These are phyloP conservation scores for Amylocarpus encephaloides DNA, from an alignment of 2,329 filamentous ascomycete genomes.

Conservation along the genomic window DNA sequence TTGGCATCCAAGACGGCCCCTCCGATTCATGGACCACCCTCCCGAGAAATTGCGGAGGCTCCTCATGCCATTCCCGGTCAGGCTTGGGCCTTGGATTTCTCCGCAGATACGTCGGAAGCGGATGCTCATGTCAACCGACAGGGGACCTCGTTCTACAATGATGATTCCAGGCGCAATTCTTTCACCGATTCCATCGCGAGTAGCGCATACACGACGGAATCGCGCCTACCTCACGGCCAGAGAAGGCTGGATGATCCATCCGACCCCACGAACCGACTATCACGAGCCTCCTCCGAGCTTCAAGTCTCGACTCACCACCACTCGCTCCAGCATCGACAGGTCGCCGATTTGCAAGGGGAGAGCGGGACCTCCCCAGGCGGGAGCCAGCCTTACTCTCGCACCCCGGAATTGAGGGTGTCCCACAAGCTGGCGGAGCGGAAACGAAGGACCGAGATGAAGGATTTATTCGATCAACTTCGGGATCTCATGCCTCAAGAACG, in stretches of 20 bases:
- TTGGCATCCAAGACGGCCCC: constrained; percentile 56
- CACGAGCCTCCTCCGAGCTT: constrained; percentile 47
- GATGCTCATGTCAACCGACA: constrained; percentile 45
- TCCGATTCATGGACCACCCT: constrained; percentile 66
- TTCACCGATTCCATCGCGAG: constrained; percentile 72
- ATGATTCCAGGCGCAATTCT: constrained; percentile 66
- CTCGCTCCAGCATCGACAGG: constrained; percentile 66
- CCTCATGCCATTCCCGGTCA: constrained; percentile 76
- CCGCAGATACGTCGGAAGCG: constrained; percentile 49
- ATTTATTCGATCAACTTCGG: constrained; percentile 73
- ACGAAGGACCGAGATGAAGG: constrained; percentile 81
- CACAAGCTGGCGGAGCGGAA: constrained; percentile 83
- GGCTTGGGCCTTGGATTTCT: constrained; percentile 63
- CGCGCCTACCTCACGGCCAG: constrained; percentile 64
- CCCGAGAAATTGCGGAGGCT: constrained; percentile 59
- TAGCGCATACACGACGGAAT: constrained; percentile 72
- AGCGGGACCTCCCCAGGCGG: constrained; percentile 44
- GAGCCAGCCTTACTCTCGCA: constrained; percentile 73
- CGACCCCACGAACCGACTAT: constrained; percentile 38
- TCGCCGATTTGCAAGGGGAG: constrained; percentile 61
- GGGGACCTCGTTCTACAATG: constrained; percentile 32
- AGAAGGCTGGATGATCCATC: constrained; percentile 59
- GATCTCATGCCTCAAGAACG: constrained; percentile 74
- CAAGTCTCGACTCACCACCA: constrained; percentile 56
- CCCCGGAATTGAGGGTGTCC: constrained; percentile 73